Base-by-base conservation (phyloP, 208 protist species). In the Leptomonas pyrrhocoris region DNA sequence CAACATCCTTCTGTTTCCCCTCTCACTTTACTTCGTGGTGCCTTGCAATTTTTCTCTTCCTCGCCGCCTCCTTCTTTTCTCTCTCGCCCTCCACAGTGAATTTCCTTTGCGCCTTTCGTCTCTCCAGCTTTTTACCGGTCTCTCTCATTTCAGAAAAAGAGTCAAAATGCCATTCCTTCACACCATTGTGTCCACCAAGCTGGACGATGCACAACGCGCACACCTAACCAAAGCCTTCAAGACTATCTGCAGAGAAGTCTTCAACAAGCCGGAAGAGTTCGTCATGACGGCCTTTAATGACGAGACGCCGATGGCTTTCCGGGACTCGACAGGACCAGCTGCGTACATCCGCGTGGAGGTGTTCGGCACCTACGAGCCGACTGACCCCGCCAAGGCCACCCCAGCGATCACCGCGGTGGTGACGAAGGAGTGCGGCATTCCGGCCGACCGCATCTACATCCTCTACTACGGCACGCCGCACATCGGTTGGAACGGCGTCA, bases 221-320 rank as follows among this genome's bases (percentile, higher is more conserved):
- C 64, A 48, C 16, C 45, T 80, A 19, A 57, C 63, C 25, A 57
- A 53, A 19, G 73, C 68, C 27, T 73, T 65, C 69, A 54, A 61
- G 48, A 38, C 59, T 18, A 51, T 73, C 65, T 57, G 55, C 53
- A 30, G 38, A 46, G 40, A 68, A 5, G 49, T 43, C 40, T 55
- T 84, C 2, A 63, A 57, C 28, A 80, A 80, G 59, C 56, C 66
- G 5, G 74, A 68, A 21, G 49, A 70, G 15, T 74, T 65, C 58
- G 69, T 80, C 28, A 84, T 84, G 79, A 74, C 56, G 38, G 65
- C 66, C 27, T 79, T 80, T 49, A 50, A 84, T 31, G 68, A 80
- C 28, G 50, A 67, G 19, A 64, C 63, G 8, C 54, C 62, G 45
- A 73, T 74, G 21, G 19, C 42, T 18, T 80, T 77, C 46, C 64